phyloP scores from a whole-genome alignment of 768 basidiomycete genomes.

The Trametes coccinea region DNA sequence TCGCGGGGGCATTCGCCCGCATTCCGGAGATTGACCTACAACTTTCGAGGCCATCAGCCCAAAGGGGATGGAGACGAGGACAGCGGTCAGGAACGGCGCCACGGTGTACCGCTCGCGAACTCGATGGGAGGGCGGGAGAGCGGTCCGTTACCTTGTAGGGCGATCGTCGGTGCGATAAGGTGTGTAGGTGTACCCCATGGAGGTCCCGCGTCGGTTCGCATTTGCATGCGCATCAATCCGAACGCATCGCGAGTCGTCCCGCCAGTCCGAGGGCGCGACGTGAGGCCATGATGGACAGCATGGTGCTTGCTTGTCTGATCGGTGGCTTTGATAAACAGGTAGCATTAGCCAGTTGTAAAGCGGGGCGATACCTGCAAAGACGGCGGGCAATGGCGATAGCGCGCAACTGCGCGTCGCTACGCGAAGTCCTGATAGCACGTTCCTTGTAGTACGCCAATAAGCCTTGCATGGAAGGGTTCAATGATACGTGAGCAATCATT shows the following conservation, averaged over 20 bases:
- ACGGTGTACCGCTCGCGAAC: background rate
- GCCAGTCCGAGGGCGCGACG: constrained; percentile 9
- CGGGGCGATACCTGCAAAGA: background rate
- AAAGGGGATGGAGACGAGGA: constrained; percentile 1
- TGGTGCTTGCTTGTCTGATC: background rate
- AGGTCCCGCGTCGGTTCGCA: constrained; percentile 1
- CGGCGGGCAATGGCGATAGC: constrained; percentile 1
- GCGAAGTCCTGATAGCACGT: background rate
- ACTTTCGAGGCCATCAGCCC: constrained; percentile 14
- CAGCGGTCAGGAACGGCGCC: constrained; percentile 6
- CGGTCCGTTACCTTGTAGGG: constrained; percentile 18
- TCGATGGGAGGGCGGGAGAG: constrained; percentile 3
- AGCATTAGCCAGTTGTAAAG: background rate
- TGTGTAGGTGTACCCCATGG: constrained; percentile 3
- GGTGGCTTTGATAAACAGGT: background rate
- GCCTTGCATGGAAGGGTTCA: background rate
- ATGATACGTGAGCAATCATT: background rate
- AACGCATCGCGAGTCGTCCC: constrained; percentile 9
- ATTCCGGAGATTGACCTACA: background rate
- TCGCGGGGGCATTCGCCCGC: constrained; percentile 7
- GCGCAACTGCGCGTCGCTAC: background rate
- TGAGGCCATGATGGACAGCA: background rate
- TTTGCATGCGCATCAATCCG: background rate
- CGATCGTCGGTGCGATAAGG: constrained; percentile 19
- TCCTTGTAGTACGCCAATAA: background rate